Conservation (phyloP, 805 yeast genomes). For the Gaillardinia entomophila region DNA sequence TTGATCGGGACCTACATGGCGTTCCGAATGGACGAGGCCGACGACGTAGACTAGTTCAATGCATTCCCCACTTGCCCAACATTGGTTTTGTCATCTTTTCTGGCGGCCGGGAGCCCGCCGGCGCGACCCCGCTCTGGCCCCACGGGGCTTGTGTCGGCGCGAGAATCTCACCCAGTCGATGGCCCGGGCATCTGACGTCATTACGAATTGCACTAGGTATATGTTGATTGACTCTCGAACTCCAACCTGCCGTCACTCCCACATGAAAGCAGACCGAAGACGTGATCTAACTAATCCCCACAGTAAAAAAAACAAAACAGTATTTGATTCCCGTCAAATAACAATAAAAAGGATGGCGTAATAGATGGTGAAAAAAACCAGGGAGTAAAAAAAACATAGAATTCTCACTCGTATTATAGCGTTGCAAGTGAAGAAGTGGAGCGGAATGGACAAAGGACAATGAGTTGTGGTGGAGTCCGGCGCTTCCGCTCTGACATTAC, state of each 20-base stretch:
- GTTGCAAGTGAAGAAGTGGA: neutral
- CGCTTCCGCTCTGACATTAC: too few relatives aligned
- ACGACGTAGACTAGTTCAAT: neutral
- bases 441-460: too few relatives aligned
- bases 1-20: neutral
- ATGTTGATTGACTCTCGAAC: too few relatives aligned
- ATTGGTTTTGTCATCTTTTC: neutral
- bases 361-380: constrained; percentile 8
- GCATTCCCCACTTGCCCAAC: neutral
- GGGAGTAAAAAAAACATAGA: constrained; percentile 3
- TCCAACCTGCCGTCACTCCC: constrained; percentile 2
- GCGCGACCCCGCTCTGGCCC: too few relatives aligned
- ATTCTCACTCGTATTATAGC: constrained; percentile 7
- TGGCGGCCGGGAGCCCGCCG: neutral
- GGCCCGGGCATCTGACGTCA: too few relatives aligned
- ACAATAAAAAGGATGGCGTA: constrained; percentile 4
- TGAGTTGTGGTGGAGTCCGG: too few relatives aligned
- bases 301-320: constrained; percentile 1
- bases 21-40: neutral
- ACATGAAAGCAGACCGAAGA: neutral
- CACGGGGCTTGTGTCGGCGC: too few relatives aligned
- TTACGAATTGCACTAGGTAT: too few relatives aligned
- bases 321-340: constrained; percentile 13
- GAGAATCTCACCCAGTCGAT: too few relatives aligned
- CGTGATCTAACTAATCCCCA: neutral